Evolutionary conservation across 2,329 filamentous ascomycete species (phyloP), one percentile per base, ranked within the genome.

Genomic region (Huntiella moniliformis): DNA sequence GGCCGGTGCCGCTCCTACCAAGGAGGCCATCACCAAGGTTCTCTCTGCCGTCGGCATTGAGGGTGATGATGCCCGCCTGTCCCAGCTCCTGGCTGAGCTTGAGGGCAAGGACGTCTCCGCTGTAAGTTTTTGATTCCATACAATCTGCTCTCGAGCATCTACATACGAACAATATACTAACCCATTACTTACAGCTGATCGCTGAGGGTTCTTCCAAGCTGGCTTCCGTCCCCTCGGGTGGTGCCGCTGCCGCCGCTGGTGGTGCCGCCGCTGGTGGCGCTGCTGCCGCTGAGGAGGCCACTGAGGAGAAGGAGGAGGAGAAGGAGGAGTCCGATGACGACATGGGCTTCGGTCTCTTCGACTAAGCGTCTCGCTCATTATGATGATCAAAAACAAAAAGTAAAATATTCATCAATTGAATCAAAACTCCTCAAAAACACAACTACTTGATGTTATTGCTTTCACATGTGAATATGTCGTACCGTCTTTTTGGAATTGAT

Each of bases 41-140:
- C 84, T 98, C 64, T 77, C 78, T 61, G 83, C 88, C 57, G 91
- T 96, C 62, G 91, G 91, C 60, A 86, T 95, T 56, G 91, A 98
- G 71, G 82, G 83, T 57, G 91, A 96, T 59, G 66, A 73, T 53
- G 85, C 91, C 53, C 88, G 91, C 62, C 78, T 96, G 58, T 66
- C 77, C 55, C 80, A 79, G 67, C 82, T 98, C 66, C 67, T 98
- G 66, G 73, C 76, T 56, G 91, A 98, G 81, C 82, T 93, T 55
- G 62, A 87, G 66, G 85, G 77, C 79, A 92, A 93, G 73, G 73
- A 81, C 71, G 78, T 98, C 75, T 79, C 87, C 68, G 77, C 92
- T 77, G 87, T 94, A 73, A 61, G 78, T 55, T 49, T 32, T 16
- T 11, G 22, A 28, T 28, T 10, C 22, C 22, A 28, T 28, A 6